Percentiles rank a stretch among this genome's conserved stretches.
These are phyloP conservation scores for Hysterium pulicare DNA, from an alignment of 2,329 filamentous ascomycete genomes.

Conservation along the genomic window DNA sequence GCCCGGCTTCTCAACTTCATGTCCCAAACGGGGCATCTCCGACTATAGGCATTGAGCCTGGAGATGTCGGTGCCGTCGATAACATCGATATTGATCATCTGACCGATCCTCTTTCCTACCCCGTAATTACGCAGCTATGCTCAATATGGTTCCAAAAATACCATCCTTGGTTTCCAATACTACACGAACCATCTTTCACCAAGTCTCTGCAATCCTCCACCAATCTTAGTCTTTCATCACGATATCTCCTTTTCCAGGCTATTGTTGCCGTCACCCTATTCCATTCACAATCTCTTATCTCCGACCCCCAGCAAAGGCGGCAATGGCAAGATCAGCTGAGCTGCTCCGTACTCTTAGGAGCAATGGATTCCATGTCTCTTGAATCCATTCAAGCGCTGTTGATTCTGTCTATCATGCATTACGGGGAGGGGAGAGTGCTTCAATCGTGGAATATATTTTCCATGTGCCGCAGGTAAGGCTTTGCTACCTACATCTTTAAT, in stretches of 20 bases:
- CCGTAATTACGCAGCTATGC: constrained; percentile 21
- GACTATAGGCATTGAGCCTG: no score
- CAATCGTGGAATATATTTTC: neutral
- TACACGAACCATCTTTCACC: constrained; percentile 23
- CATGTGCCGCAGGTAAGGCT: neutral
- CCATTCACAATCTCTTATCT: constrained; percentile 15
- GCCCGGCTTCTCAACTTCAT: no score
- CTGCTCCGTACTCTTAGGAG: constrained; percentile 13
- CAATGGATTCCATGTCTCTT: neutral
- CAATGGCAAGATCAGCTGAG: constrained; percentile 20
- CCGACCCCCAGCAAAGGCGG: constrained; percentile 13
- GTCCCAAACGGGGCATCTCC: no score
- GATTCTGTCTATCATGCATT: neutral
- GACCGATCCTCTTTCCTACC: constrained; percentile 10
- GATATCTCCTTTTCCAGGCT: constrained; percentile 27
- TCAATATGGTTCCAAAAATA: constrained; percentile 36
- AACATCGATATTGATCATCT: constrained; percentile 6
- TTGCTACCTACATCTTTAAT: neutral
- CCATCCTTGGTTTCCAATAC: constrained; percentile 37
- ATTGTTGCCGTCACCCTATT: constrained; percentile 27
- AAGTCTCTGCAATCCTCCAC: constrained; percentile 13
- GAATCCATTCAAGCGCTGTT: neutral
- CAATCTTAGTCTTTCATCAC: constrained; percentile 18
- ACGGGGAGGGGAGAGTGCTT: neutral
- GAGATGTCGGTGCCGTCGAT: no score